A percentile compares a stretch with the other conserved stretches of the same genome.
Conservation (phyloP, 2,329 filamentous ascomycete species). For the Neonectria faginata region DNA sequence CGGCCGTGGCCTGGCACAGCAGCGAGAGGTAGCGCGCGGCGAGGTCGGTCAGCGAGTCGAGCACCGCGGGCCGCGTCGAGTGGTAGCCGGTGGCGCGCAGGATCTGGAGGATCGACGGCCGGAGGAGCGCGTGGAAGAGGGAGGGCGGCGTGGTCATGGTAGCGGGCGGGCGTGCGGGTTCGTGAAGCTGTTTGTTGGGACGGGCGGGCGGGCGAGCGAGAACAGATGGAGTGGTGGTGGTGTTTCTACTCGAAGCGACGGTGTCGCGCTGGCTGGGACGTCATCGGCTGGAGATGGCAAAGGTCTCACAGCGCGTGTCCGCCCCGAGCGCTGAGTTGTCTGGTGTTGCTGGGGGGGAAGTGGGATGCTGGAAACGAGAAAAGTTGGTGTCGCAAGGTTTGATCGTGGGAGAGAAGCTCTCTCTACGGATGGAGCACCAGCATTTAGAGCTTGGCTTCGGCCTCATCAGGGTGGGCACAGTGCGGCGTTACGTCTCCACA, state of each 20-base stretch:
- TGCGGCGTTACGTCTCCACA: background rate
- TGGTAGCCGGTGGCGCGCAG: conserved; percentile 93
- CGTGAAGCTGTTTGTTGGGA: background rate
- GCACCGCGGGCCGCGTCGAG: conserved; percentile 80
- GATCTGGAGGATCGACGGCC: conserved; percentile 89
- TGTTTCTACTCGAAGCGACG: conserved; percentile 39
- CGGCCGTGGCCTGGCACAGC: conserved; percentile 78
- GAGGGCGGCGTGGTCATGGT: conserved; percentile 61
- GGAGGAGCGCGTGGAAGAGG: conserved; percentile 80
- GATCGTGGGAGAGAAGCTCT: conserved; percentile 1
- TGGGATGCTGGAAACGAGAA: conserved; percentile 4
- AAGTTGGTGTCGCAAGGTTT: conserved; percentile 9
- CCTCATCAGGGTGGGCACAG: conserved; percentile 8
- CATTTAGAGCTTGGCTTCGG: conserved; percentile 14
- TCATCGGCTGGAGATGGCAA: conserved; percentile 46
- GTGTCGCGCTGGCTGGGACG: conserved; percentile 46
- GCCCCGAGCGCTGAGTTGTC: conserved; percentile 34
- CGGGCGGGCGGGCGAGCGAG: conserved; percentile 3
- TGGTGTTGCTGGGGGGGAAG: background rate
- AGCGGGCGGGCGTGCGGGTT: conserved; percentile 7
- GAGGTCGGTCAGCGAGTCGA: conserved; percentile 90
- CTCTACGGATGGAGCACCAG: background rate
- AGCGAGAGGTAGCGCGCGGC: conserved; percentile 83
- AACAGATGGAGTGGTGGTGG: conserved; percentile 5
- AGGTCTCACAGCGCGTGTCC: conserved; percentile 47